Percentiles rank a stretch among this genome's conserved stretches.
These are phyloP conservation scores for Exophiala dermatitidis DNA, from an alignment of 2,329 filamentous ascomycete genomes.

Conservation along the genomic window DNA sequence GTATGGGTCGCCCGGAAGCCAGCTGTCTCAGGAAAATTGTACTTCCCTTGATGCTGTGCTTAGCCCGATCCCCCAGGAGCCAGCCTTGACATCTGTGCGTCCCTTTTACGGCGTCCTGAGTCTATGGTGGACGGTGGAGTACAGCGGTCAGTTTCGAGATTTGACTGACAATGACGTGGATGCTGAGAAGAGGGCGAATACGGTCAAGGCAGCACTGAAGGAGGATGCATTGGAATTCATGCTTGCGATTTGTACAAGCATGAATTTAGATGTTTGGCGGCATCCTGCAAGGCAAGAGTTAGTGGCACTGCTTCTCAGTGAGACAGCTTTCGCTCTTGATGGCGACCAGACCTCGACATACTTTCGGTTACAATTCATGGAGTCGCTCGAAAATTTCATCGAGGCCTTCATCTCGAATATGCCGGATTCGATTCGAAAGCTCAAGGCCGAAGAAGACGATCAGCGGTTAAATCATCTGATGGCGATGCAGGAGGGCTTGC, in stretches of 20 bases:
- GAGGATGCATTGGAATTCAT: conserved; percentile 92
- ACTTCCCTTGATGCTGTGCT: conserved; percentile 50
- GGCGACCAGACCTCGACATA: conserved; percentile 58
- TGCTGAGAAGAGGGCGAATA: conserved; percentile 56
- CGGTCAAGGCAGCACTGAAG: conserved; percentile 69
- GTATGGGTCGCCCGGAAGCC: conserved; percentile 55
- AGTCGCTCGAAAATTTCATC: conserved; percentile 76
- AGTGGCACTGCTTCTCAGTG: conserved; percentile 73
- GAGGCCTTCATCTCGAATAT: conserved; percentile 93
- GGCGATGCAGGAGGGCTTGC: conserved; percentile 39
- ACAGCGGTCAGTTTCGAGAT: conserved; percentile 82
- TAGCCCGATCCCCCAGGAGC: conserved; percentile 37
- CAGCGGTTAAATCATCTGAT: conserved; percentile 49
- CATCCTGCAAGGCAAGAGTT: conserved; percentile 79
- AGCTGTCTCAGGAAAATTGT: conserved; percentile 15
- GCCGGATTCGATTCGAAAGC: conserved; percentile 78
- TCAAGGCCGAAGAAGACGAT: conserved; percentile 84
- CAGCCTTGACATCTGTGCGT: conserved; percentile 42
- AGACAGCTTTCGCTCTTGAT: conserved; percentile 64
- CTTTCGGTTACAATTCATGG: conserved; percentile 67
- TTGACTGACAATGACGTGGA: conserved; percentile 50
- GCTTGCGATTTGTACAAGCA: conserved; percentile 73
- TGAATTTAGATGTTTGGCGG: conserved; percentile 74
- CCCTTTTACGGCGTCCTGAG: conserved; percentile 72
- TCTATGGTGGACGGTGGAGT: conserved; percentile 86